Conservation (phyloP, 257 asterid species). For the Nicotiana sylvestris region DNA sequence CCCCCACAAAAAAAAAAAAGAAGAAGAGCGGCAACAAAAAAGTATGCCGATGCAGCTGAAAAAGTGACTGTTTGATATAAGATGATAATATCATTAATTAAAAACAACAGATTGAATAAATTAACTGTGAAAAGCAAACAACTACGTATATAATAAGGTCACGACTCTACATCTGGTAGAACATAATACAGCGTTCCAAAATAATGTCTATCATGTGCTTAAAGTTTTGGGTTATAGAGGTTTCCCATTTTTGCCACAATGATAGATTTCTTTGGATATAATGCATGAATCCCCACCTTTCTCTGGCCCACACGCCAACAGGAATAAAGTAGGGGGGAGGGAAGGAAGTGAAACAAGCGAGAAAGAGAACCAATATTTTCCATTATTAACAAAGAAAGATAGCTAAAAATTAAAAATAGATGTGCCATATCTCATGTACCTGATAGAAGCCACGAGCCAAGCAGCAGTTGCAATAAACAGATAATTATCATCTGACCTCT, state of each 20-base stretch:
- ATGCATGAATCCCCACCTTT: not conserved
- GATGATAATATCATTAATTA: not conserved
- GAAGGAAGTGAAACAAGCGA: not conserved
- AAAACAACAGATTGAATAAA: not conserved
- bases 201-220: not conserved
- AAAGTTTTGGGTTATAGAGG: not conserved
- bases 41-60: not conserved
- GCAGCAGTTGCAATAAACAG: slow-evolving; percentile 7
- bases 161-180: not conserved
- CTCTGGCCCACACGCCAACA: not conserved
- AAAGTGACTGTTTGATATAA: not conserved
- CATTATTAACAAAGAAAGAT: not conserved
- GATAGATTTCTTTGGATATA: not conserved
- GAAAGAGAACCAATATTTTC: not conserved
- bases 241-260: slow-evolving; percentile 1
- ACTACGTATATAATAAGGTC: not conserved
- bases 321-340: not conserved
- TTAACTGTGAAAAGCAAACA: not conserved
- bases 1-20: too few species aligned
- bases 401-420: not conserved
- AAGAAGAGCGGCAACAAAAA: not conserved
- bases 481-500: not conserved
- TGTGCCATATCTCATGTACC: not conserved
- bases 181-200: not conserved
- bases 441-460: not conserved